These are phyloP conservation scores for Calonectria pseudoturangicola DNA, from an alignment of 2,329 filamentous ascomycete species.

Conservation along the genomic window DNA sequence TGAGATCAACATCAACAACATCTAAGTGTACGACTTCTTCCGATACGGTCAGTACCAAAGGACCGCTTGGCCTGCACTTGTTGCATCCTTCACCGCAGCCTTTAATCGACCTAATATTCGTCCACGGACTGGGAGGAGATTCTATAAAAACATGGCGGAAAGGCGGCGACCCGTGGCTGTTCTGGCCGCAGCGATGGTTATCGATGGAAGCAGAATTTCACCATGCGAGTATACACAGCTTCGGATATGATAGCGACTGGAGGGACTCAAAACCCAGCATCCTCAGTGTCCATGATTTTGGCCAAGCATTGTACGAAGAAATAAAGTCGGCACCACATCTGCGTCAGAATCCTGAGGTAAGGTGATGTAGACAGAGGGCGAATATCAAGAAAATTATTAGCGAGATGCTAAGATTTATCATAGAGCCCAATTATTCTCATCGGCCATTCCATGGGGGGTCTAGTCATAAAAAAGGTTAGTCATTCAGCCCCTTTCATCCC, in stretches of 20 bases:
- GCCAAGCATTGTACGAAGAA: constrained; percentile 53
- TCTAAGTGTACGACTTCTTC: neutral
- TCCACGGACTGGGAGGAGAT: constrained; percentile 64
- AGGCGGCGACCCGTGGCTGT: constrained; percentile 54
- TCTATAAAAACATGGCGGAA: constrained; percentile 65
- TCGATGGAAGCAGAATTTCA: constrained; percentile 56
- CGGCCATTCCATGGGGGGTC: constrained; percentile 56
- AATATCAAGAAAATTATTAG: neutral
- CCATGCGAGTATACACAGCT: constrained; percentile 55
- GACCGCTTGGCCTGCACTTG: constrained; percentile 52
- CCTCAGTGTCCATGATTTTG: constrained; percentile 57
- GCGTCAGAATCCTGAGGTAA: neutral
- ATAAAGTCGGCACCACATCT: constrained; percentile 50
- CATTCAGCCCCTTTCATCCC: neutral
- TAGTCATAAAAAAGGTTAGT: constrained; percentile 59
- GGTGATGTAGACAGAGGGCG: neutral
- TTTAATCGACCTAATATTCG: constrained; percentile 62
- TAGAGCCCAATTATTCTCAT: constrained; percentile 51
- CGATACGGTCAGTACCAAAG: constrained; percentile 38
- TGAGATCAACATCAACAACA: neutral
- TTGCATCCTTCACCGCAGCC: constrained; percentile 55
- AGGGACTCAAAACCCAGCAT: constrained; percentile 42
- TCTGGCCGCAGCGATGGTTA: constrained; percentile 65
- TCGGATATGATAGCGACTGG: constrained; percentile 59
- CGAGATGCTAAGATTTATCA: neutral